Conservation (phyloP, 257 asterid genomes). For the Solanum pimpinellifolium region DNA sequence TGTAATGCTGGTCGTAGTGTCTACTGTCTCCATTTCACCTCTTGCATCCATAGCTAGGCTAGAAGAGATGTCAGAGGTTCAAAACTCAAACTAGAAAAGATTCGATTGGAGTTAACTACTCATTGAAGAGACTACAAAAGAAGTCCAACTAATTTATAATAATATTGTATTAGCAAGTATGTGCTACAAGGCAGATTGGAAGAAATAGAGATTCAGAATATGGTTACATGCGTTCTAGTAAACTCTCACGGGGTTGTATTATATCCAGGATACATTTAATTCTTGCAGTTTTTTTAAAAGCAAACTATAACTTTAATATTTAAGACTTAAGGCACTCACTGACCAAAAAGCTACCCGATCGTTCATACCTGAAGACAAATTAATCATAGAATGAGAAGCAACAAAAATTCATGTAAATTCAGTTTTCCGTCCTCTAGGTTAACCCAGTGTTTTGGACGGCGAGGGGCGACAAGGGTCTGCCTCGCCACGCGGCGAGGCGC, state of each 20-base stretch:
- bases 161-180: neutral
- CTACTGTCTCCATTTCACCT: conserved; percentile 89
- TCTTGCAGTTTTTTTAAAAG: neutral
- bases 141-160: neutral
- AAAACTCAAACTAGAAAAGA: neutral
- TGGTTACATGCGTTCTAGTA: neutral
- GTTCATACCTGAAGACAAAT: neutral
- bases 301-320: neutral
- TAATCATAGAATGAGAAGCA: neutral
- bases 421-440: neutral
- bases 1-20: conserved; percentile 71
- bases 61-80: neutral
- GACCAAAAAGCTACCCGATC: neutral
- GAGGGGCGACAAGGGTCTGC: too few species aligned
- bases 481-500: too few species aligned
- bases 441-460: neutral
- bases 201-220: neutral
- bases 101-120: neutral
- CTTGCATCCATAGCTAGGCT: conserved; percentile 65
- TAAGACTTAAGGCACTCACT: neutral
- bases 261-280: neutral
- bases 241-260: neutral
- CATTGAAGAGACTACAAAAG: neutral
- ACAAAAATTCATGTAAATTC: neutral
- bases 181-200: neutral